phyloP scores from a whole-genome alignment of 1,139 yeast species.

The Hemisphaericaspora xylofermentans region DNA sequence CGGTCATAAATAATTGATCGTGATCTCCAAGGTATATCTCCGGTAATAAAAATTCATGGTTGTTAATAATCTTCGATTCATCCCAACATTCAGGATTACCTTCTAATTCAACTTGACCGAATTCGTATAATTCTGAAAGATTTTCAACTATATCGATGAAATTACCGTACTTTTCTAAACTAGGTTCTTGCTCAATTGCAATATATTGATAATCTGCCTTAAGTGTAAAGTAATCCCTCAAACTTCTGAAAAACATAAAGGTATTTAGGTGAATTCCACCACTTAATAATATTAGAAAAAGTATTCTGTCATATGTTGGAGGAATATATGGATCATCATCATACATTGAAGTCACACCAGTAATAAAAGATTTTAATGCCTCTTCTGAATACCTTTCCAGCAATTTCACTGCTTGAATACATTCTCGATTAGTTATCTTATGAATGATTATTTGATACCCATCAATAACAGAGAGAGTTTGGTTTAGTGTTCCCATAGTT shows the following conservation, averaged over 20 bases:
- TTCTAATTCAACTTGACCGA: background rate
- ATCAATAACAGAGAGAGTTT: background rate
- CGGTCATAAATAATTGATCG: background rate
- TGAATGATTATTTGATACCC: slow-evolving; percentile 1
- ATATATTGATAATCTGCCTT: slow-evolving; percentile 12
- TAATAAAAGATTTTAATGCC: slow-evolving; percentile 6
- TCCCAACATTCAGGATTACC: background rate
- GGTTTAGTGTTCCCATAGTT: background rate
- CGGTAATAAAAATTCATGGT: background rate
- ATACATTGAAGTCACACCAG: slow-evolving; percentile 5
- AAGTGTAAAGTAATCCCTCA: slow-evolving; percentile 9
- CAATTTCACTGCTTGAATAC: background rate
- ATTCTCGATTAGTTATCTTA: background rate
- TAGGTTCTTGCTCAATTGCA: slow-evolving; percentile 5
- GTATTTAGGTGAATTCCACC: slow-evolving; percentile 2
- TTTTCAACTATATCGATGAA: background rate
- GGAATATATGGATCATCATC: slow-evolving; percentile 12
- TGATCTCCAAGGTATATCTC: background rate
- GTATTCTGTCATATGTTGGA: slow-evolving; percentile 11
- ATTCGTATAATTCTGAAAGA: background rate
- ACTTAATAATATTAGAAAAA: slow-evolving; percentile 2
- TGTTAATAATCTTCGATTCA: background rate
- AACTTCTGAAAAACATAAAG: slow-evolving; percentile 10
- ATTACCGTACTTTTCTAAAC: background rate
- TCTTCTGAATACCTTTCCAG: slow-evolving; percentile 3